Evolutionary conservation across 192 early-diverging fungal species (phyloP).

Genomic region (Chytriomyces sp.): DNA sequence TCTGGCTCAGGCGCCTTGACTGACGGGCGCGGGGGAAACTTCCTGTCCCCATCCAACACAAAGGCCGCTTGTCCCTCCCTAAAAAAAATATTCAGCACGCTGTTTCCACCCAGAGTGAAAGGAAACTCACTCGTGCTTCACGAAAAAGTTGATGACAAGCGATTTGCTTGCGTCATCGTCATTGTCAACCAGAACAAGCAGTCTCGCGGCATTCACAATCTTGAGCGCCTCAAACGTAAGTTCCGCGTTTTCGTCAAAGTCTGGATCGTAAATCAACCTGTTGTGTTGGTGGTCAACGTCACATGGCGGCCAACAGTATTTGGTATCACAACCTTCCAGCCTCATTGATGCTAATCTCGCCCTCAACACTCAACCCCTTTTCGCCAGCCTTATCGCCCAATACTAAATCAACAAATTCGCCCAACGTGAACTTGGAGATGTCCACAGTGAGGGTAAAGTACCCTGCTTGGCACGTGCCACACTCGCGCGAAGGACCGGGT

Average conservation of each 20-base stretch:
- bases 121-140: constrained; percentile 16
- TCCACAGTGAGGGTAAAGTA: constrained; percentile 67
- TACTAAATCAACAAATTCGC: constrained; percentile 64
- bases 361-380: constrained; percentile 61
- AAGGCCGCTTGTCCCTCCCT: neutral
- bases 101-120: neutral
- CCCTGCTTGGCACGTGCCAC: constrained; percentile 72
- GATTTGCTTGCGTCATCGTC: constrained; percentile 38
- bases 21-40: constrained; percentile 5
- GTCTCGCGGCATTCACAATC: constrained; percentile 57
- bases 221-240: constrained; percentile 61
- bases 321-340: constrained; percentile 56
- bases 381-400: constrained; percentile 39
- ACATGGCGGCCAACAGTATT: neutral
- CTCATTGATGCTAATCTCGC: constrained; percentile 73
- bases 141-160: constrained; percentile 24
- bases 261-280: constrained; percentile 84
- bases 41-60: constrained; percentile 21
- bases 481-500: constrained; percentile 72
- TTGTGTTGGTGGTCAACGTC: neutral
- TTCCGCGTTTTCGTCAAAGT: constrained; percentile 80
- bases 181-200: constrained; percentile 67
- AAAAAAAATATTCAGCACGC: neutral
- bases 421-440: constrained; percentile 60
- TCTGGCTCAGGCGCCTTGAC: neutral